phyloP scores from a whole-genome alignment of 495 filamentous ascomycete genomes.

The Rhizodiscina lignyota region DNA sequence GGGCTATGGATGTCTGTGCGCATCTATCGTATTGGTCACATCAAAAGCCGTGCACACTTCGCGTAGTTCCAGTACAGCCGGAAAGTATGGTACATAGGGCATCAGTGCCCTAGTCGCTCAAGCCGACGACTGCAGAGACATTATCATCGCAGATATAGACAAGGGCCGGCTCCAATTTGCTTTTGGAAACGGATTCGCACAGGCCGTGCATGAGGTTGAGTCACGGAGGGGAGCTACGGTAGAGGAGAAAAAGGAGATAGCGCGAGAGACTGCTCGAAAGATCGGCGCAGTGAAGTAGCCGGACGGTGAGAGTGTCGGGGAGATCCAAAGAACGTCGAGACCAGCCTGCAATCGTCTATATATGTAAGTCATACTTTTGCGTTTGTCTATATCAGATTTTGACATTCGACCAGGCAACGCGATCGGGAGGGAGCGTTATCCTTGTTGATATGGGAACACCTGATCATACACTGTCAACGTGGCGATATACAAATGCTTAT shows the following conservation, averaged over 20 bases:
- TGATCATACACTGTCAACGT: conserved; percentile 72
- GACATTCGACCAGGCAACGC: conserved; percentile 36
- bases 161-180: conserved; percentile 55
- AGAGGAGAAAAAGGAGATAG: conserved; percentile 40
- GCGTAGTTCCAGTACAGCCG: too few species aligned
- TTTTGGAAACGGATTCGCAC: conserved; percentile 47
- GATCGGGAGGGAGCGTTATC: conserved; percentile 64
- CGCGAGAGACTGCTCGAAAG: conserved; percentile 37
- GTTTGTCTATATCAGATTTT: not conserved
- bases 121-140: too few species aligned
- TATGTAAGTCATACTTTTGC: conserved; percentile 31
- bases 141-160: conserved; percentile 72
- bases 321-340: conserved; percentile 83
- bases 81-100: too few species aligned
- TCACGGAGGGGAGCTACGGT: conserved; percentile 30
- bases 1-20: too few species aligned
- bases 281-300: conserved; percentile 26
- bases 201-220: conserved; percentile 29
- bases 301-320: conserved; percentile 31
- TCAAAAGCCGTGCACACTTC: too few species aligned
- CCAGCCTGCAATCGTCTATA: conserved; percentile 72
- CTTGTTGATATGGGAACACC: conserved; percentile 93
- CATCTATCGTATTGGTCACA: too few species aligned
- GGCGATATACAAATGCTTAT: conserved; percentile 81
- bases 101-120: too few species aligned